These are phyloP conservation scores for Filosporella fistucella DNA, from an alignment of 495 filamentous ascomycete genomes.

Conservation along the genomic window DNA sequence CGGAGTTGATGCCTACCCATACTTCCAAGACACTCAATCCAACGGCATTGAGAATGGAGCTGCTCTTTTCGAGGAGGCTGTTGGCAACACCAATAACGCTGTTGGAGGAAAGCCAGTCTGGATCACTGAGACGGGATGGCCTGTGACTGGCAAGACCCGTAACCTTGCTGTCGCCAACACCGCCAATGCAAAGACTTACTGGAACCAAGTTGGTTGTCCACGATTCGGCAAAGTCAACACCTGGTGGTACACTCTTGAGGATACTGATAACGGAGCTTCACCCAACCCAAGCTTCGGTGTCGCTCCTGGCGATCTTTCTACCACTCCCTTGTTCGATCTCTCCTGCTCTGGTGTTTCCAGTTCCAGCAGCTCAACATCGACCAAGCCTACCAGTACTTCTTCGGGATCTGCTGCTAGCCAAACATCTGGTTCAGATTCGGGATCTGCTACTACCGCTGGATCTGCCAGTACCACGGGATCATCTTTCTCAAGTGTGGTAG, in stretches of 20 bases:
- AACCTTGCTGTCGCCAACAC: conserved; percentile 57
- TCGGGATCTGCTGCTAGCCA: conserved; percentile 4
- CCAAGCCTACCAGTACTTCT: conserved; percentile 1
- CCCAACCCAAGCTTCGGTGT: conserved; percentile 70
- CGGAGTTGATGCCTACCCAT: conserved; percentile 72
- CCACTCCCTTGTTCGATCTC: conserved; percentile 59
- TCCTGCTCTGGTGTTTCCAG: conserved; percentile 37
- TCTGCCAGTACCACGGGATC: conserved; percentile 12
- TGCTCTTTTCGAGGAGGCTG: conserved; percentile 57
- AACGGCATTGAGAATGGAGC: conserved; percentile 62
- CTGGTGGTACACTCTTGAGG: conserved; percentile 76
- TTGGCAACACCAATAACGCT: conserved; percentile 50
- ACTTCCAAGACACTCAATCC: conserved; percentile 64
- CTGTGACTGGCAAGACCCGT: conserved; percentile 58
- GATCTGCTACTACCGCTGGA: conserved; percentile 12
- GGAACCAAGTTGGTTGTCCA: conserved; percentile 72
- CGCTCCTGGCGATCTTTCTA: conserved; percentile 35
- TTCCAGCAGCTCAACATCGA: conserved; percentile 20
- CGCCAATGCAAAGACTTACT: conserved; percentile 74
- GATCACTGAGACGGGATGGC: conserved; percentile 91
- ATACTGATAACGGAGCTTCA: conserved; percentile 43
- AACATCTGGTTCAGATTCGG: background rate
- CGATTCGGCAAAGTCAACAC: conserved; percentile 60
- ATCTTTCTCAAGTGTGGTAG: too few relatives aligned
- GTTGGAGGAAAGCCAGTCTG: conserved; percentile 69